phyloP scores from a whole-genome alignment of 2,329 filamentous ascomycete genomes.

The Hymenoscyphus albidus region DNA sequence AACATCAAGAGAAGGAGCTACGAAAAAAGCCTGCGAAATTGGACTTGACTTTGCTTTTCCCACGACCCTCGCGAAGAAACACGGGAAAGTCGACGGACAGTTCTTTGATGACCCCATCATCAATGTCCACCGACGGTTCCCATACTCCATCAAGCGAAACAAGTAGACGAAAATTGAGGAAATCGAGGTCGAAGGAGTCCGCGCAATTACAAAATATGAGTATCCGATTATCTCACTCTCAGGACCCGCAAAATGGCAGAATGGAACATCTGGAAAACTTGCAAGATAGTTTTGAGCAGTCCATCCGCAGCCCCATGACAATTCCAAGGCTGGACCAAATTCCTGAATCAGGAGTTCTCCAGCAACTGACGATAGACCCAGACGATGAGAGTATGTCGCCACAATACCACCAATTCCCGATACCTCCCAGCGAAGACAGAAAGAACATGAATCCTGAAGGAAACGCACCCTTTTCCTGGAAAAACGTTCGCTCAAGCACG shows the following conservation, averaged over 20 bases:
- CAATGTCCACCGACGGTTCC: constrained; percentile 20
- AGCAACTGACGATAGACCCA: constrained; percentile 8
- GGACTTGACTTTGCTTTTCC: constrained; percentile 33
- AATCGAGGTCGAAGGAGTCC: constrained; percentile 29
- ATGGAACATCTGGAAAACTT: constrained; percentile 20
- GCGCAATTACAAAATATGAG: constrained; percentile 27
- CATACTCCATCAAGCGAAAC: constrained; percentile 9
- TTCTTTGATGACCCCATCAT: constrained; percentile 18
- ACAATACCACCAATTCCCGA: constrained; percentile 3
- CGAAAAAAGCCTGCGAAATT: constrained; percentile 31
- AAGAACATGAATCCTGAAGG: constrained; percentile 8
- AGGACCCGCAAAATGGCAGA: constrained; percentile 16
- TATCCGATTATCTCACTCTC: constrained; percentile 23
- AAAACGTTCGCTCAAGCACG: constrained; percentile 27
- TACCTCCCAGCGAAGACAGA: background rate
- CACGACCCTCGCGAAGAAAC: constrained; percentile 22
- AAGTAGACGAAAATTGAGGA: constrained; percentile 23
- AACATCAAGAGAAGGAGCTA: constrained; percentile 15
- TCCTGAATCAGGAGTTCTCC: constrained; percentile 26
- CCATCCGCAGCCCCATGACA: constrained; percentile 13
- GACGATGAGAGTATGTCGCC: constrained; percentile 1
- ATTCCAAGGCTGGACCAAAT: constrained; percentile 27
- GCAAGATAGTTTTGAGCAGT: constrained; percentile 31
- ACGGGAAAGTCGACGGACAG: constrained; percentile 16
- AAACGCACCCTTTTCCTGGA: constrained; percentile 29